Percentiles rank a stretch among this genome's conserved stretches.
phyloP scores from a whole-genome alignment of 306 rosid species.

The Sophora flavescens region DNA sequence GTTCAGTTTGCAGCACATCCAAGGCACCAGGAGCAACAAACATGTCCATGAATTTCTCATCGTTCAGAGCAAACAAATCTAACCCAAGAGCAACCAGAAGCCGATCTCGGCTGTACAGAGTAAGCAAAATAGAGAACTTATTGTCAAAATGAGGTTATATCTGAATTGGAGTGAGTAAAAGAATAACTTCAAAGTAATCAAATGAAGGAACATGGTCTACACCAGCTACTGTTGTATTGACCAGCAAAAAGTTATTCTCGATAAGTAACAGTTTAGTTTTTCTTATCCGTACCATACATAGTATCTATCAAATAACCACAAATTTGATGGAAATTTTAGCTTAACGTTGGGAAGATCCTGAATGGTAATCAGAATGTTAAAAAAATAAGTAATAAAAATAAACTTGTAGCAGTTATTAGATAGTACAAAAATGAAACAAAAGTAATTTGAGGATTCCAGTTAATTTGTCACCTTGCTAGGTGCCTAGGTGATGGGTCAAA shows the following conservation, averaged over 20 bases:
- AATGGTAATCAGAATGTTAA: neutral
- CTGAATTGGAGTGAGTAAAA: neutral
- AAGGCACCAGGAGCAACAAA: constrained; percentile 93
- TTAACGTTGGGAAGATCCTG: neutral
- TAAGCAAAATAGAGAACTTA: constrained; percentile 6
- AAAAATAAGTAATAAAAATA: neutral
- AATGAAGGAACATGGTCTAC: neutral
- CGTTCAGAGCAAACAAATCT: constrained; percentile 91
- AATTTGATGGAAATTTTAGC: neutral
- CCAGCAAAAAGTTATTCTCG: neutral
- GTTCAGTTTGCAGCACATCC: constrained; percentile 70
- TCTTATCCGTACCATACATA: neutral
- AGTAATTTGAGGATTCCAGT: neutral
- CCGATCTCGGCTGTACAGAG: constrained; percentile 74
- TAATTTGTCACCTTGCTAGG: neutral
- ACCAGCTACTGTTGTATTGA: neutral
- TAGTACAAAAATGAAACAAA: neutral
- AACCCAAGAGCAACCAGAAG: constrained; percentile 85
- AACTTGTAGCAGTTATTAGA: neutral
- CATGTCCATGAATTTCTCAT: constrained; percentile 95
- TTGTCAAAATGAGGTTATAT: constrained; percentile 18
- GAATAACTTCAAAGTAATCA: neutral
- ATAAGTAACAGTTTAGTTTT: neutral
- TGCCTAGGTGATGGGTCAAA: neutral
- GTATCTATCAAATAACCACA: neutral